Evolutionary conservation across 1,284 basidiomycete species (phyloP).

Genomic region (Vanrija pseudolonga): DNA sequence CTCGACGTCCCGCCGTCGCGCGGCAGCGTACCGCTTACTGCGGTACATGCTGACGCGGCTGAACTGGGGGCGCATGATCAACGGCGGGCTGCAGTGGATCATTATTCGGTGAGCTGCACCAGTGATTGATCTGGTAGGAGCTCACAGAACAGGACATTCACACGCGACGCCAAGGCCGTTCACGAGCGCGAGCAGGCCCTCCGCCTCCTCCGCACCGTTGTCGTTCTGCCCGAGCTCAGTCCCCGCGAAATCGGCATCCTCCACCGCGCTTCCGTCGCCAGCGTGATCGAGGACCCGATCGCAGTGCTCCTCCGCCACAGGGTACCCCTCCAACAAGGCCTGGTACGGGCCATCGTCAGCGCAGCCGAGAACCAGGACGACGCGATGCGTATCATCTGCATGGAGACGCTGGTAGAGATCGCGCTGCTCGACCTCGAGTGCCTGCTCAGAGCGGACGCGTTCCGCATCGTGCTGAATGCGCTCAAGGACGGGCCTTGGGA

Average conservation of each 20-base stretch:
- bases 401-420: constrained; percentile 89
- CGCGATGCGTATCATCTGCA: constrained; percentile 73
- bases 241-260: too few relatives aligned
- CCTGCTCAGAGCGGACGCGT: constrained; percentile 73
- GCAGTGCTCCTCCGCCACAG: constrained; percentile 16
- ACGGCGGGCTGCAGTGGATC: constrained; percentile 72
- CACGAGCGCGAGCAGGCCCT: constrained; percentile 93
- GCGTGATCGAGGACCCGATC: constrained; percentile 1
- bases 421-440: constrained; percentile 79
- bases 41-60: constrained; percentile 70
- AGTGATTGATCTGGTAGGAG: neutral
- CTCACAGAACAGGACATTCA: constrained; percentile 61
- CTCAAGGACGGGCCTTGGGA: constrained; percentile 85
- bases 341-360: constrained; percentile 85
- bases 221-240: constrained; percentile 49
- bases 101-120: constrained; percentile 66
- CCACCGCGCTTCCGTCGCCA: neutral
- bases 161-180: constrained; percentile 72
- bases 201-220: constrained; percentile 79
- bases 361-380: constrained; percentile 91
- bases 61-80: constrained; percentile 40
- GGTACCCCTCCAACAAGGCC: constrained; percentile 55
- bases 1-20: constrained; percentile 69
- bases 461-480: constrained; percentile 80
- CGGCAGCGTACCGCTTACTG: constrained; percentile 80